These are phyloP conservation scores for Chaetoceros muelleri DNA, from an alignment of 108 stramenopile genomes.

Conservation along the genomic window DNA sequence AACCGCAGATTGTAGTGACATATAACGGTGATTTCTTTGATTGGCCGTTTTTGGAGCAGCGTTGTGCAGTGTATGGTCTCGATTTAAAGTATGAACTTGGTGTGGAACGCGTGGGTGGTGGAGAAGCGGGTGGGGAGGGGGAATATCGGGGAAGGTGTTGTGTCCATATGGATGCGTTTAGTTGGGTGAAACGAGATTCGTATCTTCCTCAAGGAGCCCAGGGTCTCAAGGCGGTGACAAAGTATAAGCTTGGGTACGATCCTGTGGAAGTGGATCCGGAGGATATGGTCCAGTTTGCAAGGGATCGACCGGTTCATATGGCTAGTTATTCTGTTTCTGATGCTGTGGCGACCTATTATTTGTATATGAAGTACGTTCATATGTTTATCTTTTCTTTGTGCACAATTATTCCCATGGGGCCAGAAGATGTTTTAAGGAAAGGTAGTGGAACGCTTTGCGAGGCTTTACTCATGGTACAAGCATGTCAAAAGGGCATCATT, in stretches of 20 bases:
- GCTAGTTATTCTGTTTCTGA: conserved; percentile 98
- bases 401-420: conserved; percentile 98
- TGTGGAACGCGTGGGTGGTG: conserved; percentile 46
- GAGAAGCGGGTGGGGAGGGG: conserved; percentile 14
- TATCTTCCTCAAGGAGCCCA: conserved; percentile 97
- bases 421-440: conserved; percentile 97
- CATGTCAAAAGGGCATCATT: conserved; percentile 82
- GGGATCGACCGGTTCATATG: conserved; percentile 90
- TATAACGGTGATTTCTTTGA: conserved; percentile 99
- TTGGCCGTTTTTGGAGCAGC: conserved; percentile 91
- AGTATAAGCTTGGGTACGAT: conserved; percentile 96
- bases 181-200: conserved; percentile 98
- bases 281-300: conserved; percentile 95
- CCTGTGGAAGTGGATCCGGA: conserved; percentile 99
- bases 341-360: conserved; percentile 97
- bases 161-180: conserved; percentile 95
- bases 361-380: conserved; percentile 97
- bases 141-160: conserved; percentile 72
- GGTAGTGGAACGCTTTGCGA: conserved; percentile 96
- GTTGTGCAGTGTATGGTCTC: conserved; percentile 80
- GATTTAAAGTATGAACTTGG: conserved; percentile 83
- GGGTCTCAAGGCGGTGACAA: conserved; percentile 98
- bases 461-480: conserved; percentile 95
- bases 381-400: conserved; percentile 97
- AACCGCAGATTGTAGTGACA: conserved; percentile 96